Percentiles rank a stretch among this genome's conserved stretches.
phyloP scores from a whole-genome alignment of 2,329 filamentous ascomycete genomes.

The Nemania diffusa region DNA sequence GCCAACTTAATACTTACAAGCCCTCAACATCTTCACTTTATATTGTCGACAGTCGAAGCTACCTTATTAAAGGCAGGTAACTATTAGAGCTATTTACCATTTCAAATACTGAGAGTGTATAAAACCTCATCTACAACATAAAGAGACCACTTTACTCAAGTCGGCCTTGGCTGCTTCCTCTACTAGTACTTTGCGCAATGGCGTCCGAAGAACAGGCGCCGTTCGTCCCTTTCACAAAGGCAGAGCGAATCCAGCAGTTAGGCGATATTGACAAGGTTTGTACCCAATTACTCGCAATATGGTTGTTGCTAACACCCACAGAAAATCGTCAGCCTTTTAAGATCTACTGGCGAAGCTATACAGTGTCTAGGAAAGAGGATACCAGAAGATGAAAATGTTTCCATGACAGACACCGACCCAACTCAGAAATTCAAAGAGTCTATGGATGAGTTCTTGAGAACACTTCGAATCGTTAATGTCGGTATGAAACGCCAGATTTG shows the following conservation, averaged over 20 bases:
- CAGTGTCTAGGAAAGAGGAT: constrained; percentile 68
- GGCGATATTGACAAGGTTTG: constrained; percentile 78
- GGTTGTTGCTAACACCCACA: constrained; percentile 43
- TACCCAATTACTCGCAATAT: not conserved
- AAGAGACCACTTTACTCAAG: no score
- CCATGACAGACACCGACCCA: constrained; percentile 58
- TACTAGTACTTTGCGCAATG: constrained; percentile 27
- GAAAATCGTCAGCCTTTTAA: constrained; percentile 60
- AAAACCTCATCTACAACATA: no score
- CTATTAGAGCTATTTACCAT: no score
- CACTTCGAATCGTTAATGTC: constrained; percentile 79
- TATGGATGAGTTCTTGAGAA: constrained; percentile 74
- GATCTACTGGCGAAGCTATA: constrained; percentile 70
- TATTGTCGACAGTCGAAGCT: no score
- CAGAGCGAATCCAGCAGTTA: constrained; percentile 83
- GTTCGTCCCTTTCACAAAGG: constrained; percentile 71
- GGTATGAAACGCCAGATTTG: constrained; percentile 79
- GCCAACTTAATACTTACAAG: no score
- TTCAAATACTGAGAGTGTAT: no score
- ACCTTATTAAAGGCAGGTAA: no score
- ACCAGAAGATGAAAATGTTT: constrained; percentile 41
- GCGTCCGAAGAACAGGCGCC: constrained; percentile 40
- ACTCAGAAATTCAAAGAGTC: constrained; percentile 67
- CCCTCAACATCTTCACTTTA: no score
- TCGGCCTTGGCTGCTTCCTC: not conserved